Percentiles rank a stretch among this genome's conserved stretches.
Conservation (phyloP, 2,329 filamentous ascomycete species). For the Zalaria sp. region DNA sequence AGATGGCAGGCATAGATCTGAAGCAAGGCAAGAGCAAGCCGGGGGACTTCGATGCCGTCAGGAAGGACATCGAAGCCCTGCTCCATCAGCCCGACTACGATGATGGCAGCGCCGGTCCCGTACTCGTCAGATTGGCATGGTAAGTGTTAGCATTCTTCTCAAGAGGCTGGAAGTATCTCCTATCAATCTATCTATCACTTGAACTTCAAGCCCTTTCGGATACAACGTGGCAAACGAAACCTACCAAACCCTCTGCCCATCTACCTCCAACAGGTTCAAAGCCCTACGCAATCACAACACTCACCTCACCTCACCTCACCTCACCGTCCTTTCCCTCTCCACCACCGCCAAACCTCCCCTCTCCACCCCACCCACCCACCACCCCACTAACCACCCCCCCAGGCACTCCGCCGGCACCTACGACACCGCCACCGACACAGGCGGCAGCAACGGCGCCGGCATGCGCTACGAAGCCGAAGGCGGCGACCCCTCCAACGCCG, state of each 20-base stretch:
- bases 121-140: slow-evolving; percentile 51
- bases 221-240: too few species aligned
- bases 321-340: not conserved
- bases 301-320: too few species aligned
- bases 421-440: slow-evolving; percentile 43
- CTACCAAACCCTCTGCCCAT: too few species aligned
- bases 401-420: slow-evolving; percentile 54
- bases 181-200: too few species aligned
- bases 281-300: too few species aligned
- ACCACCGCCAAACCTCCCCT: not conserved
- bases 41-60: slow-evolving; percentile 11
- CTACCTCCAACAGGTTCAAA: too few species aligned
- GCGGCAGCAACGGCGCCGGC: slow-evolving; percentile 50
- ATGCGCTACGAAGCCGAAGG: slow-evolving; percentile 43
- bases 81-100: slow-evolving; percentile 45
- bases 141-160: too few species aligned
- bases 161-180: too few species aligned
- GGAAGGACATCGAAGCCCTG: slow-evolving; percentile 10
- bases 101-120: slow-evolving; percentile 49
- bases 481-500: slow-evolving; percentile 50
- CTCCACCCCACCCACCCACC: not conserved
- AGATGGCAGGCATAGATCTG: too few species aligned
- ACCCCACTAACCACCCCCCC: not conserved
- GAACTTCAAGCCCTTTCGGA: too few species aligned
- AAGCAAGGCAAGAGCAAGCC: slow-evolving; percentile 5